Evolutionary conservation across 2,329 filamentous ascomycete genomes (phyloP), one percentile per base, ranked within the genome.

Genomic region (Dothidotthia symphoricarpi): DNA sequence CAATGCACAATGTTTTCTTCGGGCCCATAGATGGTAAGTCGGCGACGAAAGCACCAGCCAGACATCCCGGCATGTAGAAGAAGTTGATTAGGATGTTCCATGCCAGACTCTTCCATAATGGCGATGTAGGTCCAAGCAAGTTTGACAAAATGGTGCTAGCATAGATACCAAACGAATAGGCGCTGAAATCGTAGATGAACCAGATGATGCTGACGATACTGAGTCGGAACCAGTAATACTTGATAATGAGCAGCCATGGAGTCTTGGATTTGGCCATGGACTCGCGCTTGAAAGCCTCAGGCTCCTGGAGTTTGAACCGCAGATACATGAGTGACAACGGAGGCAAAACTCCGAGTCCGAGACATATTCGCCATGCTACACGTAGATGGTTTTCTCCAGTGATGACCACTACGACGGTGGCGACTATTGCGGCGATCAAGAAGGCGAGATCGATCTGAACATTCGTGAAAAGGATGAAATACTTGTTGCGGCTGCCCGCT

Each of bases 41-140:
- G 16, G 82, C 85, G 6, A 86, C 71, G 39, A 86, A 86, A 0
- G 87, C 85, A 14, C 90, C 90, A 3, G 85, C 67, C 35, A 90
- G 73, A 16, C 87, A 86, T 1, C 90, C 90, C 0, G 88, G 89
- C 32, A 95, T 77, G 66, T 94, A 94, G 67, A 95, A 95, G 46
- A 88, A 71, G 64, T 93, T 95, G 71, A 94, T 81, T 28, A 95
- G 77, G 0, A 85, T 88, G 61, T 88, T 89, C 88, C 88, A 95
- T 27, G 88, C 90, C 45, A 95, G 90, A 9, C 82, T 71, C 46
- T 85, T 85, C 59, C 87, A 91, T 2, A 95, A 71, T 0, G 83
- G 77, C 0, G 80, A 74, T 4, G 63, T 54, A 0, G 73, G 58
- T 8, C 80, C 78, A 28, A 84, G 81, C 17, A 88, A 77, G 42